phyloP scores from a whole-genome alignment of 768 basidiomycete species.

The Rubroboletus pulcherrimus region DNA sequence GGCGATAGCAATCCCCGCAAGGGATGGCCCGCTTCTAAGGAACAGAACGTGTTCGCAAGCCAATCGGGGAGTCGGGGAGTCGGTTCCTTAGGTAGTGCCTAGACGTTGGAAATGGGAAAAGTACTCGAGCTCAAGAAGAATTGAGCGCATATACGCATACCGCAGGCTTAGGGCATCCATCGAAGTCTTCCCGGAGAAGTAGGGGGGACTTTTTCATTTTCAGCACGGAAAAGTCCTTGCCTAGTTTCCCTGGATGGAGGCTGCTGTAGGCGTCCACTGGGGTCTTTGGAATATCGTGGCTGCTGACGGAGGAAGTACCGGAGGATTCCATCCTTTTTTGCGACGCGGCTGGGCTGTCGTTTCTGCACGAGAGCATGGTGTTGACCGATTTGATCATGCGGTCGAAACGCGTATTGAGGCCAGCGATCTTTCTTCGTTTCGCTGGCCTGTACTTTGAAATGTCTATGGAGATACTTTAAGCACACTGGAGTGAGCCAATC shows the following conservation, averaged over 20 bases:
- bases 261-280: slow-evolving; percentile 39
- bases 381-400: slow-evolving; percentile 63
- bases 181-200: slow-evolving; percentile 3
- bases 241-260: slow-evolving; percentile 33
- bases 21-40: slow-evolving; percentile 37
- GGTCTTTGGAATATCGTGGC: slow-evolving; percentile 39
- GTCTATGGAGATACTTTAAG: slow-evolving; percentile 7
- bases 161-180: slow-evolving; percentile 9
- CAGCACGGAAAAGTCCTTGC: slow-evolving; percentile 40
- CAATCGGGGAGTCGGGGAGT: slow-evolving; percentile 54
- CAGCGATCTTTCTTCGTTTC: slow-evolving; percentile 50
- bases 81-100: slow-evolving; percentile 19
- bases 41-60: slow-evolving; percentile 51
- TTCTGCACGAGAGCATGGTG: slow-evolving; percentile 27
- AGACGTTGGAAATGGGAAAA: slow-evolving; percentile 10
- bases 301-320: slow-evolving; percentile 44
- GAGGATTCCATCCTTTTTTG: slow-evolving; percentile 37
- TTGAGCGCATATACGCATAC: slow-evolving; percentile 31
- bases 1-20: slow-evolving; percentile 31
- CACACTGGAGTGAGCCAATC: neutral
- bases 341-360: slow-evolving; percentile 15
- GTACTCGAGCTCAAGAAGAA: slow-evolving; percentile 10
- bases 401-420: slow-evolving; percentile 60
- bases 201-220: slow-evolving; percentile 33
- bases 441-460: slow-evolving; percentile 9